Conservation (phyloP, 345 rosid genomes). For the Lumnitzera racemosa region DNA sequence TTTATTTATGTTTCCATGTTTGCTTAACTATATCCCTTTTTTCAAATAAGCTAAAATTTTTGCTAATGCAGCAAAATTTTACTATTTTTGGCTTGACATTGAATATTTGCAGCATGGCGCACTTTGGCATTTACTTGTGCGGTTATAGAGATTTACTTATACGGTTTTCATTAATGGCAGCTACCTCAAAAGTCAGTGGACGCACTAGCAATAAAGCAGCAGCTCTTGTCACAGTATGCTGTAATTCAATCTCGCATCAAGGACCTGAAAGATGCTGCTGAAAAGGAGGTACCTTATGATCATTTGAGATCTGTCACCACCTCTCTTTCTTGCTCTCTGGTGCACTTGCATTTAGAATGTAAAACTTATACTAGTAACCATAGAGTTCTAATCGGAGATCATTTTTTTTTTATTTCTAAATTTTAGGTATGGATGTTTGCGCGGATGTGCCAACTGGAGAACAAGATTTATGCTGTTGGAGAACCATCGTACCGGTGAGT, state of each 20-base stretch:
- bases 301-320: background rate
- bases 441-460: conserved; percentile 93
- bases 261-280: conserved; percentile 69
- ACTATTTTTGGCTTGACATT: too few species aligned
- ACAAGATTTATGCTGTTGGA: conserved; percentile 90
- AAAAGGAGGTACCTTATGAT: conserved; percentile 58
- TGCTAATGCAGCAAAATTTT: too few species aligned
- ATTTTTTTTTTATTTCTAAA: background rate
- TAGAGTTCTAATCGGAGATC: background rate
- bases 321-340: background rate
- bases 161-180: conserved; percentile 31
- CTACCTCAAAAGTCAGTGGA: conserved; percentile 79
- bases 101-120: too few species aligned
- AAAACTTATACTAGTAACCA: too few species aligned
- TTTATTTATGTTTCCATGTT: too few species aligned
- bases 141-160: background rate
- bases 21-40: too few species aligned
- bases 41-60: too few species aligned
- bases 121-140: too few species aligned
- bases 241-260: conserved; percentile 77
- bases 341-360: background rate
- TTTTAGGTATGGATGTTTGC: conserved; percentile 90
- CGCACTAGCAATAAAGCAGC: conserved; percentile 58
- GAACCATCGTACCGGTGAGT: conserved; percentile 89
- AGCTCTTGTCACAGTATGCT: conserved; percentile 83